phyloP scores from a whole-genome alignment of 495 filamentous ascomycete genomes.

The Neurospora sublineolata region DNA sequence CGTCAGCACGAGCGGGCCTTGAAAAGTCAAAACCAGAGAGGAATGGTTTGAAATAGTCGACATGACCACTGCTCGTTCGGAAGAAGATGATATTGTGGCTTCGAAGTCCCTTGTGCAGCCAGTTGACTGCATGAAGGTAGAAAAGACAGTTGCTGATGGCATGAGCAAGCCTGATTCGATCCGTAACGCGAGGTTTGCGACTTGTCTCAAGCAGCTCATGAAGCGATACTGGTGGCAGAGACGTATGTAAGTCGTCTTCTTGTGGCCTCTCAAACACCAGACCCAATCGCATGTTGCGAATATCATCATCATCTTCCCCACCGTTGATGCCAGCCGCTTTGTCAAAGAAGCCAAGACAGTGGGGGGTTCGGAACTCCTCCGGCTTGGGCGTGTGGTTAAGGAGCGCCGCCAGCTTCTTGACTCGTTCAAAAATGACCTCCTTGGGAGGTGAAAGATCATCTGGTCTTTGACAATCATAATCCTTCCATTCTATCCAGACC shows the following conservation, averaged over 20 bases:
- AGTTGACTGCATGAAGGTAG: slow-evolving; percentile 45
- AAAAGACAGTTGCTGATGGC: slow-evolving; percentile 29
- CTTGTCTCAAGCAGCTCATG: slow-evolving; percentile 17
- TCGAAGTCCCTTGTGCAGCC: slow-evolving; percentile 50
- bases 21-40: slow-evolving; percentile 46
- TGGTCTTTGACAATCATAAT: slow-evolving; percentile 27
- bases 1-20: slow-evolving; percentile 36
- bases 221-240: slow-evolving; percentile 25
- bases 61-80: slow-evolving; percentile 9
- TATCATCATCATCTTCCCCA: slow-evolving; percentile 22
- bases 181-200: slow-evolving; percentile 23
- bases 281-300: slow-evolving; percentile 23
- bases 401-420: slow-evolving; percentile 27
- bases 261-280: slow-evolving; percentile 27
- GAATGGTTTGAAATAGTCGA: slow-evolving; percentile 28
- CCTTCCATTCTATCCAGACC: slow-evolving; percentile 39
- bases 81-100: slow-evolving; percentile 48
- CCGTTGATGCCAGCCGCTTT: slow-evolving; percentile 12
- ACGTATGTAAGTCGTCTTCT: slow-evolving; percentile 15
- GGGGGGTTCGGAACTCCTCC: slow-evolving; percentile 31
- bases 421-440: slow-evolving; percentile 25
- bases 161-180: slow-evolving; percentile 26
- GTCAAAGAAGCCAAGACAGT: slow-evolving; percentile 35
- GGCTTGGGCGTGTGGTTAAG: slow-evolving; percentile 32
- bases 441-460: slow-evolving; percentile 21